A percentile compares a stretch with the other conserved stretches of the same genome.
Conservation (phyloP, 2,329 filamentous ascomycete species). For the Nothopassalora personata region DNA sequence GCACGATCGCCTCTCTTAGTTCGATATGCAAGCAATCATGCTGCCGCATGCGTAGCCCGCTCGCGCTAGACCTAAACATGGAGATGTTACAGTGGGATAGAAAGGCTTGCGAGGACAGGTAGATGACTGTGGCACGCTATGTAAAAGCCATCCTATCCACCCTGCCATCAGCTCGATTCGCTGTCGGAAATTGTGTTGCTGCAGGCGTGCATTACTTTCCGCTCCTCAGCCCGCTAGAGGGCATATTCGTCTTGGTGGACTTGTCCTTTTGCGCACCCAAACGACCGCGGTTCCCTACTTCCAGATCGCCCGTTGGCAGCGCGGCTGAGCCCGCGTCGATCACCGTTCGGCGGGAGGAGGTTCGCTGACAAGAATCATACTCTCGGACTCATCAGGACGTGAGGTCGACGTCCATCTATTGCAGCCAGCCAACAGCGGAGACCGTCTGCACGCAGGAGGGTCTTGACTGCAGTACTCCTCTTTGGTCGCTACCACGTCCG, state of each 20-base stretch:
- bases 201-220: conserved; percentile 15
- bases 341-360: conserved; percentile 8
- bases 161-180: conserved; percentile 7
- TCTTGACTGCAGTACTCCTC: background rate
- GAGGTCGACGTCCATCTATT: conserved; percentile 3
- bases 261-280: background rate
- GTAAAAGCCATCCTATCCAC: conserved; percentile 16
- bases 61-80: conserved; percentile 16
- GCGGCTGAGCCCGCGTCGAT: conserved; percentile 8
- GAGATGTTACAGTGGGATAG: conserved; percentile 7
- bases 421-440: background rate
- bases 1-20: conserved; percentile 16
- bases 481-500: conserved; percentile 17
- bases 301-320: conserved; percentile 1
- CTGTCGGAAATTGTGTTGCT: conserved; percentile 12
- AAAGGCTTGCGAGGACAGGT: conserved; percentile 6
- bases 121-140: conserved; percentile 4
- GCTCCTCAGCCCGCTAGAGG: conserved; percentile 7
- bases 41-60: conserved; percentile 8
- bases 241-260: background rate
- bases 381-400: conserved; percentile 1
- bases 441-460: background rate
- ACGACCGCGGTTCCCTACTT: background rate
- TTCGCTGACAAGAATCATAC: background rate
- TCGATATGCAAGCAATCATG: conserved; percentile 21